Evolutionary conservation across 345 rosid genomes (phyloP).

Genomic region (Jatropha curcas): DNA sequence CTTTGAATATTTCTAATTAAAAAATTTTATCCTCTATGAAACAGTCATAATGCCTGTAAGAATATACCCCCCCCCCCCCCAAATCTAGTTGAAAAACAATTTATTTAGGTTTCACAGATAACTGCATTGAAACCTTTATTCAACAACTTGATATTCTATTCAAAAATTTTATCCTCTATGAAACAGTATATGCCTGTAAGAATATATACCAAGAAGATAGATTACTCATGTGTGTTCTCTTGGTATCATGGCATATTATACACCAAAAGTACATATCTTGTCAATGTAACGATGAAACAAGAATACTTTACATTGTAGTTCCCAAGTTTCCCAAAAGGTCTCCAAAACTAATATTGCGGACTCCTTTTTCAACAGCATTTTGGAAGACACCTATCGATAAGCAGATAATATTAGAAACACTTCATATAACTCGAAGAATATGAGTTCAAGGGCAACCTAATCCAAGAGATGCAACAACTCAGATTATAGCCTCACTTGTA

Average conservation of each 20-base stretch:
- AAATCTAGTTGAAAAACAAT: too few relatives aligned
- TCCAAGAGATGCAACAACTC: conserved; percentile 7
- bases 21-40: too few relatives aligned
- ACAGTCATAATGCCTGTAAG: too few relatives aligned
- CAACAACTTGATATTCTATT: background rate
- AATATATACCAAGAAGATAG: background rate
- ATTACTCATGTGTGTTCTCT: background rate
- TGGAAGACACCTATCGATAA: conserved; percentile 66
- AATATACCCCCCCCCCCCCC: too few relatives aligned
- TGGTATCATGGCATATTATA: background rate
- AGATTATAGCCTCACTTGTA: conserved; percentile 9
- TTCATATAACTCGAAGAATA: conserved; percentile 10
- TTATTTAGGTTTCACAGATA: background rate
- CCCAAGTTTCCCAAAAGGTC: conserved; percentile 90
- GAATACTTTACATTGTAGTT: conserved; percentile 64
- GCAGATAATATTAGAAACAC: conserved; percentile 16
- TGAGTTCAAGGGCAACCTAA: conserved; percentile 7
- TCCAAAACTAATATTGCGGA: conserved; percentile 85
- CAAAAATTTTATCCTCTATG: background rate
- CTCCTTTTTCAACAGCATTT: conserved; percentile 81
- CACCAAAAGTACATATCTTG: background rate
- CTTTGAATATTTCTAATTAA: too few relatives aligned
- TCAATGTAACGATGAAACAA: background rate
- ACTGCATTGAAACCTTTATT: background rate
- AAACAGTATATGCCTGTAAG: background rate